Conservation (phyloP, 23 red algal genomes). For the Gracilaria domingensis region DNA sequence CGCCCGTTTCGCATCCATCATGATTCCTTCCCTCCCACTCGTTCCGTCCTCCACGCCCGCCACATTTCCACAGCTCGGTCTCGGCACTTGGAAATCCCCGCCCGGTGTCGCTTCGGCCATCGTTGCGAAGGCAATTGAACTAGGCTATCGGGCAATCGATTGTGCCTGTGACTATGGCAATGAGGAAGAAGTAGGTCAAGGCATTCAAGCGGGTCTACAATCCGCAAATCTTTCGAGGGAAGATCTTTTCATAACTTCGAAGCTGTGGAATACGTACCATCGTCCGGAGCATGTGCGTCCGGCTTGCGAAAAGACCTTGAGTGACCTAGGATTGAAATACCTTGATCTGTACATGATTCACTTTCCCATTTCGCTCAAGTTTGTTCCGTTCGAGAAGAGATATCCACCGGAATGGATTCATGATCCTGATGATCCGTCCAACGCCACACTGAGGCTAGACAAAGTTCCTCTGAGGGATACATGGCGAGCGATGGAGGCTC, state of each 20-base stretch:
- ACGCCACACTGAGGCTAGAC: conserved; percentile 51
- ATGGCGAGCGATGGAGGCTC: conserved; percentile 87
- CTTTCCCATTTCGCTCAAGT: conserved; percentile 75
- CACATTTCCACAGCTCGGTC: conserved; percentile 56
- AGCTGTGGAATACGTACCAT: conserved; percentile 94
- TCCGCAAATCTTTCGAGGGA: conserved; percentile 36
- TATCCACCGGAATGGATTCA: conserved; percentile 76
- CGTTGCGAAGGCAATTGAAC: conserved; percentile 56
- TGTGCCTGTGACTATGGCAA: conserved; percentile 89
- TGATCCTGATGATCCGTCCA: conserved; percentile 36
- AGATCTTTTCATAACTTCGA: conserved; percentile 85
- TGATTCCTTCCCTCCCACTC: conserved; percentile 41
- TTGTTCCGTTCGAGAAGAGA: conserved; percentile 50
- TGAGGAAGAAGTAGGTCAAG: conserved; percentile 81
- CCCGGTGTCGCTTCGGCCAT: conserved; percentile 49
- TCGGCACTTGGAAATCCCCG: conserved; percentile 87
- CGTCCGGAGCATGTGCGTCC: conserved; percentile 71
- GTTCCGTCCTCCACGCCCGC: conserved; percentile 3
- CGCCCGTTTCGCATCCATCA: neutral
- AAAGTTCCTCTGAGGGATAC: conserved; percentile 70
- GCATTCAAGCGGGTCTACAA: conserved; percentile 54
- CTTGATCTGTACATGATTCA: conserved; percentile 90
- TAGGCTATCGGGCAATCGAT: conserved; percentile 86
- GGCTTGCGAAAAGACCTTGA: conserved; percentile 73
- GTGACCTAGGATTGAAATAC: conserved; percentile 76